Evolutionary conservation across 2,329 filamentous ascomycete species (phyloP).

Genomic region (Chaetomium strumarium): DNA sequence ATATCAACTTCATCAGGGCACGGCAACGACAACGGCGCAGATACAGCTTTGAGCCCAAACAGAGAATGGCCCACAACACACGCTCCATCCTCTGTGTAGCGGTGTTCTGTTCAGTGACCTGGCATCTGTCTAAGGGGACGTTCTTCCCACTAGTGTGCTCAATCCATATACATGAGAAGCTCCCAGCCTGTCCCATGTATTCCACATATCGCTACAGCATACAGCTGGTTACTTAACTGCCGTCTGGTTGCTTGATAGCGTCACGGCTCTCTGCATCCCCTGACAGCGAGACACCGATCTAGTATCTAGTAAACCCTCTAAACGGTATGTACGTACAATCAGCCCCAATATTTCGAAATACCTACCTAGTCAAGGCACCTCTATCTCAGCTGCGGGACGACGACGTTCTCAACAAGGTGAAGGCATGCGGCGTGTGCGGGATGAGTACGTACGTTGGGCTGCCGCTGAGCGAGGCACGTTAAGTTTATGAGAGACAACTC

Average conservation of each 20-base stretch:
- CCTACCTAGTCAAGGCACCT: slow-evolving; percentile 55
- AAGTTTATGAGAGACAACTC: neutral
- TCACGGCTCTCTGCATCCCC: neutral
- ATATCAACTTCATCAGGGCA: neutral
- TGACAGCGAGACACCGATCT: no score
- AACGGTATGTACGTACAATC: slow-evolving; percentile 21
- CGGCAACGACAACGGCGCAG: neutral
- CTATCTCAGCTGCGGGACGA: slow-evolving; percentile 54
- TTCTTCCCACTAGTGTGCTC: neutral
- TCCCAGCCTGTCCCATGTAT: neutral
- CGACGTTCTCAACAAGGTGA: slow-evolving; percentile 60
- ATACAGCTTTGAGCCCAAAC: neutral
- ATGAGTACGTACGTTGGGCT: slow-evolving; percentile 42
- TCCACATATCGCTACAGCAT: neutral
- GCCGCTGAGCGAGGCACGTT: neutral
- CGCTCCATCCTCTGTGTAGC: no score
- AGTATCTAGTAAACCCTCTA: no score
- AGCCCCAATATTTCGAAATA: slow-evolving; percentile 49
- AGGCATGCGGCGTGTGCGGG: slow-evolving; percentile 59
- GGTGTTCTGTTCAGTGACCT: no score
- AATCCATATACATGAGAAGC: neutral
- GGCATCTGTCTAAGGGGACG: no score
- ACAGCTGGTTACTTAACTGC: no score
- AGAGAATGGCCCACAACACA: neutral
- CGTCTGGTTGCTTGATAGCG: neutral